Base-by-base conservation (phyloP, 306 rosid species). In the Quercus mongolica region DNA sequence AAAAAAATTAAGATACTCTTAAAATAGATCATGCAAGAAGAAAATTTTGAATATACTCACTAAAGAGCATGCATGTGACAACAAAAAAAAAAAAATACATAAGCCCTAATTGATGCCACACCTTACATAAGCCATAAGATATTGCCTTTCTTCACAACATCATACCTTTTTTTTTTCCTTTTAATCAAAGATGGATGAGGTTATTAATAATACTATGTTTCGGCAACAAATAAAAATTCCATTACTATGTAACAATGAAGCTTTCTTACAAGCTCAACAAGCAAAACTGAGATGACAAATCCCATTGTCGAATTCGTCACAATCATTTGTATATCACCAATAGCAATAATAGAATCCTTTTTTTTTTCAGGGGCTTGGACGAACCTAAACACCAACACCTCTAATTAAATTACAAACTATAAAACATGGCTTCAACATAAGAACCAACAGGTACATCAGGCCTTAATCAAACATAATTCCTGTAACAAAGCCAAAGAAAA, bases 21-120 rank as follows among this genome's bases (percentile, higher is more conserved):
- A 69, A 41, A 73, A 46, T 74, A 76, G 49, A 78, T 46, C 26
- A 65, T 23, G 64, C 38, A 51, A 46, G 74, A 49, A 14, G 41
- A 62, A 49, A 49, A 30, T 10, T 15, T 49, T 51, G 4, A 3
- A 19, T 5, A 49, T 14, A 68, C 30, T 59, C 11, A 46, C 23
- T 13, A 30, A 61, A 71, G 64, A 61, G 55, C 72, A 79, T 17
- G 56, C 6, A 25, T 59, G 69, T 17, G 41, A 23, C 67, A 63
- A 63, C 17, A 15, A 8, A 64, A 0, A 61, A 10, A 15, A 28
- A 15, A 5, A 0, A 61, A 3, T 3, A 25, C 54, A 61, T 12
- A 14, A 64, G 71, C 41, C 49, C 35, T 5, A 28, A 11, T 65
- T 31, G 71, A 65, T 30, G 71, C 21, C 49, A 17, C 41, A 5